Conservation (phyloP, 768 basidiomycete genomes). For the Cystofilobasidium ferigula region DNA sequence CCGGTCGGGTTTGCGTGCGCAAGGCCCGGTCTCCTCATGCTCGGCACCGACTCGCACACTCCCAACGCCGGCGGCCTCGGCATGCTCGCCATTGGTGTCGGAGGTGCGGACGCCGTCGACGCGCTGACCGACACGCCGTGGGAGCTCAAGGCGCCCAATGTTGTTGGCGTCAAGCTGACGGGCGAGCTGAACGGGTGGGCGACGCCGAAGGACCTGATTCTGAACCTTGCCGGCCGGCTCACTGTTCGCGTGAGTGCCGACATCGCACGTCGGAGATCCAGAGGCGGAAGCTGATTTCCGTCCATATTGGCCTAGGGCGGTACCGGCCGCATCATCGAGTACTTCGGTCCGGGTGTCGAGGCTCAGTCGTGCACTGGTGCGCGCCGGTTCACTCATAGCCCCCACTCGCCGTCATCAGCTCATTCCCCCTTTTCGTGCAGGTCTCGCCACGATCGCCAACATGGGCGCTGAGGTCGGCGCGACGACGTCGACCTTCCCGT, state of each 20-base stretch:
- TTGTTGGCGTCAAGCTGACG: conserved; percentile 74
- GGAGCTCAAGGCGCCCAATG: conserved; percentile 85
- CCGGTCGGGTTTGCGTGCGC: no score
- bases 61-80: conserved; percentile 97
- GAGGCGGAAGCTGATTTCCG: no score
- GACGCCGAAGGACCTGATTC: conserved; percentile 90
- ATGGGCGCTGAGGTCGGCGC: conserved; percentile 99
- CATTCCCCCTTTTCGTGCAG: conserved; percentile 41
- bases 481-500: conserved; percentile 97
- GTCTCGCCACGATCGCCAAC: conserved; percentile 88
- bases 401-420: neutral
- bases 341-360: conserved; percentile 85
- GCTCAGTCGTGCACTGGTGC: conserved; percentile 83
- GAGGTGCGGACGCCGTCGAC: conserved; percentile 95
- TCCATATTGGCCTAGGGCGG: no score
- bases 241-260: conserved; percentile 64
- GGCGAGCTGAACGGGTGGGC: conserved; percentile 83
- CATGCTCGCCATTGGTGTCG: conserved; percentile 94
- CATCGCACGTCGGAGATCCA: neutral
- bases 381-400: conserved; percentile 14
- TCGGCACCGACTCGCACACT: conserved; percentile 75
- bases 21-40: conserved; percentile 10
- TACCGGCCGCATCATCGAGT: conserved; percentile 89
- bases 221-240: conserved; percentile 84
- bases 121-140: conserved; percentile 96